Evolutionary conservation across 2,329 filamentous ascomycete species (phyloP), one percentile per base, ranked within the genome.

Genomic region (Exophiala oligosperma): DNA sequence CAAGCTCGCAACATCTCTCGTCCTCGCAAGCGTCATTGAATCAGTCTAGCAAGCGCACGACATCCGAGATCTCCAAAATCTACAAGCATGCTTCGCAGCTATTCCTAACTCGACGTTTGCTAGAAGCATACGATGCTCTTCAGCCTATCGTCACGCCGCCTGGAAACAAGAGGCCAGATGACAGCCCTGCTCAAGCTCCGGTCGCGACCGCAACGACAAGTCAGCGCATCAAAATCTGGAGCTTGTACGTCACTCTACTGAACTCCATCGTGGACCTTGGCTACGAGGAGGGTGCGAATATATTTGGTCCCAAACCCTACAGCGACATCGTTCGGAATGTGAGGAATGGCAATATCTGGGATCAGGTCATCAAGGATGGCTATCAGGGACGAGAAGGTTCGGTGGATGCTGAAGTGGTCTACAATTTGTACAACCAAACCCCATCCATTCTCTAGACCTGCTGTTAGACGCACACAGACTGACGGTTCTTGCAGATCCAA

Each of bases 171-270:
- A 56, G 52, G 37, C 56, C 61, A 8, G 78, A 72, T 21, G 74
- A 76, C 32, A 63, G 73, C 21, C 71, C 68, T 37, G 81, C 85
- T 57, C 78, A 84, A 28, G 88, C 91, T 28, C 91, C 92, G 3
- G 86, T 97, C 53, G 88, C 90, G 54, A 84, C 82, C 63, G 91
- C 91, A 53, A 92, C 90, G 43, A 85, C 89, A 65, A 89, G 87
- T 32, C 94, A 91, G 57, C 82, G 92, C 64, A 89, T 96, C 73
- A 99, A 97, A 75, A 89, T 97, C 63, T 99, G 94, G 94, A 96
- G 92, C 73, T 82, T 99, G 68, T 99, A 97, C 72, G 83, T 97
- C 64, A 96, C 92, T 17, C 88, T 97, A 51, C 80, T 97, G 62
- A 96, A 97, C 76, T 89, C 91, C 40, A 89, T 97, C 63, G 80